Conservation (phyloP, 164 flowering plant species). For the Tetrastigma voinierianum region DNA sequence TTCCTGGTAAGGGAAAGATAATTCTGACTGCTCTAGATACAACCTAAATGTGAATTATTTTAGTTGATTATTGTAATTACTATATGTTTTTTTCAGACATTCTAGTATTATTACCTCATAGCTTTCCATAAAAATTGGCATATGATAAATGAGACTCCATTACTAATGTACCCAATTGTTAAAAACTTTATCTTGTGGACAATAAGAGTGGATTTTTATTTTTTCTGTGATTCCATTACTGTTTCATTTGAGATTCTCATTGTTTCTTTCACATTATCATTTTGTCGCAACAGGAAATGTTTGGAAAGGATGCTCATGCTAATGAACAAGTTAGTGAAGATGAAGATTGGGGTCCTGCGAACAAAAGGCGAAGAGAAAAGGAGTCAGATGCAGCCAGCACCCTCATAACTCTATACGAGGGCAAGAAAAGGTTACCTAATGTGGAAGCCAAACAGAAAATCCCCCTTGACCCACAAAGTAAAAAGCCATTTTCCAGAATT, state of each 20-base stretch:
- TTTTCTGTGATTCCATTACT: background rate
- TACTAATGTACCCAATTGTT: background rate
- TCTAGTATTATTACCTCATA: background rate
- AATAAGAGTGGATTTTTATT: background rate
- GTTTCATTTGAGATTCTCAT: background rate
- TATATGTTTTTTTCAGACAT: background rate
- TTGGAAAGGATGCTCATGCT: conserved; percentile 67
- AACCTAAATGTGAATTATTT: too few relatives aligned
- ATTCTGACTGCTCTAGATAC: too few relatives aligned
- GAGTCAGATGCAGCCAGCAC: conserved; percentile 68
- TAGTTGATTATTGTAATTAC: too few relatives aligned
- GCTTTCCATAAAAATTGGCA: background rate
- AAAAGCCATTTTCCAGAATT: conserved; percentile 56
- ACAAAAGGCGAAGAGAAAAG: conserved; percentile 57
- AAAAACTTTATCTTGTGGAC: background rate
- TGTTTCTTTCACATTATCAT: background rate
- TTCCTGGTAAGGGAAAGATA: background rate
- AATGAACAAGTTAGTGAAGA: conserved; percentile 80
- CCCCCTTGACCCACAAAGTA: conserved; percentile 25
- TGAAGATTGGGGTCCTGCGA: conserved; percentile 96
- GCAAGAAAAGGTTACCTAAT: conserved; percentile 28
- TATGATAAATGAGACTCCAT: background rate
- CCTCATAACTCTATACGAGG: conserved; percentile 51
- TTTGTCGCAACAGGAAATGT: conserved; percentile 72
- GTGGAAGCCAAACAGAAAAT: conserved; percentile 21